phyloP scores from a whole-genome alignment of 2,329 filamentous ascomycete species.

The Cercospora sp. region DNA sequence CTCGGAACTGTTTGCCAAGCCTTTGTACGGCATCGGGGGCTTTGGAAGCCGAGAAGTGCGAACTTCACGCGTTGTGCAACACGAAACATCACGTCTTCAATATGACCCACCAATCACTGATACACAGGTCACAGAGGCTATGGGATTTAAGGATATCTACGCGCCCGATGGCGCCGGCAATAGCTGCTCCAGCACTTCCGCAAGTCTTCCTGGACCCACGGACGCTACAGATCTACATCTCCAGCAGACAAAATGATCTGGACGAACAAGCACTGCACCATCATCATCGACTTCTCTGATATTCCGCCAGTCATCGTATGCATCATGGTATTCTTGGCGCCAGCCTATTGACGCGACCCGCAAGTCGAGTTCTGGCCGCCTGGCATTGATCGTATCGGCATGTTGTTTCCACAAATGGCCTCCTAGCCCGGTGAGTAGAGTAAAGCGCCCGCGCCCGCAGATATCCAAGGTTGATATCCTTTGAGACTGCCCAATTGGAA shows the following conservation, averaged over 20 bases:
- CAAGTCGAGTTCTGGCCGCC: not conserved
- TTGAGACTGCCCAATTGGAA: not conserved
- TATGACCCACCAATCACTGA: not conserved
- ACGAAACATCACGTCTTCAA: not conserved
- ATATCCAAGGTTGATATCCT: not conserved
- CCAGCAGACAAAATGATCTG: constrained; percentile 60
- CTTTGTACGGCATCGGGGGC: not conserved
- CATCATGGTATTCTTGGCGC: constrained; percentile 19
- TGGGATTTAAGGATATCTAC: not conserved
- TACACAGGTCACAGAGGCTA: not conserved
- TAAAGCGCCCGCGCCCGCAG: not conserved
- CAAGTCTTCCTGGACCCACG: not conserved
- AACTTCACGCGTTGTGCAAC: not conserved
- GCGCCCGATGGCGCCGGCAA: not conserved
- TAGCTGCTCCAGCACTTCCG: not conserved
- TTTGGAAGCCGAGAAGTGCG: not conserved
- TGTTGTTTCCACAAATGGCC: not conserved
- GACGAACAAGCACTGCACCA: constrained; percentile 57
- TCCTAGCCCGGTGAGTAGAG: not conserved
- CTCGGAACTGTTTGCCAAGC: not conserved
- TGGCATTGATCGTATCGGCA: not conserved
- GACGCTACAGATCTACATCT: not conserved
- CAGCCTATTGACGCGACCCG: not conserved
- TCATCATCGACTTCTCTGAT: constrained; percentile 55
- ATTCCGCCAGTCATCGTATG: constrained; percentile 59